phyloP scores from a whole-genome alignment of 768 basidiomycete genomes.

The Podaxis sp. region DNA sequence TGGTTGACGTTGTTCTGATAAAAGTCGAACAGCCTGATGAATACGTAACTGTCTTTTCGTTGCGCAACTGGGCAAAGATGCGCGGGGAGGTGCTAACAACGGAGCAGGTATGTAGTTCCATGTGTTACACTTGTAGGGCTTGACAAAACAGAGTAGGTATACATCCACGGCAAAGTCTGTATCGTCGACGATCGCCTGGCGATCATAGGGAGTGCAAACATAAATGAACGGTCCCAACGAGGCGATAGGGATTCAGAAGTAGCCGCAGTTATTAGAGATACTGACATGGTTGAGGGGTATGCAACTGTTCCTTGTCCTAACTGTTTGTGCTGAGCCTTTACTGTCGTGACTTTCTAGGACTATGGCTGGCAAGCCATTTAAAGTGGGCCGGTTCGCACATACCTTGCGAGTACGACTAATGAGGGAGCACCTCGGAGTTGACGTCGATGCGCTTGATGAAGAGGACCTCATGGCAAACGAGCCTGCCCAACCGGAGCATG shows the following conservation, averaged over 20 bases:
- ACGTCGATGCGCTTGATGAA: constrained; percentile 85
- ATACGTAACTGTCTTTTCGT: constrained; percentile 86
- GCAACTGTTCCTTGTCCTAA: background rate
- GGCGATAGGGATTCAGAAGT: constrained; percentile 98
- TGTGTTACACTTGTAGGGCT: background rate
- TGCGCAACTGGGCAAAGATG: constrained; percentile 94
- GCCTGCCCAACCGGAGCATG: constrained; percentile 46
- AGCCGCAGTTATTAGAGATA: constrained; percentile 90
- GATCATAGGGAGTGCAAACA: constrained; percentile 95
- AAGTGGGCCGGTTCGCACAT: constrained; percentile 97
- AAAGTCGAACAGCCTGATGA: constrained; percentile 69
- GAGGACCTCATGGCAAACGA: constrained; percentile 62
- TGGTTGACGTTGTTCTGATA: constrained; percentile 8
- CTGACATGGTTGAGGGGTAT: constrained; percentile 87
- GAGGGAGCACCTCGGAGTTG: constrained; percentile 94
- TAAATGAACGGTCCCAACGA: constrained; percentile 94
- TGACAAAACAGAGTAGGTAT: constrained; percentile 49
- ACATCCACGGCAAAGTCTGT: constrained; percentile 86
- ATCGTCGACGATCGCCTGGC: constrained; percentile 94
- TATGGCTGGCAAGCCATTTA: constrained; percentile 93
- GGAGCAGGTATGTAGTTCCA: constrained; percentile 61
- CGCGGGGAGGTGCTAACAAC: constrained; percentile 81
- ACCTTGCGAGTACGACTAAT: constrained; percentile 90
- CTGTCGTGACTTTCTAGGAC: constrained; percentile 44
- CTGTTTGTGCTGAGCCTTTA: background rate